Percentiles rank a stretch among this genome's conserved stretches.
phyloP scores from a whole-genome alignment of 192 early-diverging fungal species.

The Geranomyces variabilis region DNA sequence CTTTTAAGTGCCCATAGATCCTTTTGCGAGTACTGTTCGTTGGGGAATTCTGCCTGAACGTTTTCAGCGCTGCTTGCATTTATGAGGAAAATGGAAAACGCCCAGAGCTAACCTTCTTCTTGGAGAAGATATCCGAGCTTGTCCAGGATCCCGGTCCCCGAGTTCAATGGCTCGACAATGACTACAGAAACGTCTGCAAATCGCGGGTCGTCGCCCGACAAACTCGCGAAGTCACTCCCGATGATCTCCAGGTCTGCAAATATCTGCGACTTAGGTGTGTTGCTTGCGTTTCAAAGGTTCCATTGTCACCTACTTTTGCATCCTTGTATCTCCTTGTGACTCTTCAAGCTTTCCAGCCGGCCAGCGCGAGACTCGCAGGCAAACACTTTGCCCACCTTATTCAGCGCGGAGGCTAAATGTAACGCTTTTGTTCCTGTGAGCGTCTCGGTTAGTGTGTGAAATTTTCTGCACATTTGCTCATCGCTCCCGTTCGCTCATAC shows the following conservation, averaged over 20 bases:
- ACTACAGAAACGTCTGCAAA: constrained; percentile 65
- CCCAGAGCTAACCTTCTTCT: constrained; percentile 45
- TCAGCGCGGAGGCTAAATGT: constrained; percentile 82
- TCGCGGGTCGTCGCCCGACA: constrained; percentile 21
- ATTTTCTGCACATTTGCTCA: too few relatives aligned
- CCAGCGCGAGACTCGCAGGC: constrained; percentile 82
- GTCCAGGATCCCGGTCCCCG: constrained; percentile 87
- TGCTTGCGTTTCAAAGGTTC: too few relatives aligned
- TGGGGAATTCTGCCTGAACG: constrained; percentile 67
- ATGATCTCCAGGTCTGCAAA: constrained; percentile 39
- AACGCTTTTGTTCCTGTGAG: constrained; percentile 79
- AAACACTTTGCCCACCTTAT: constrained; percentile 76
- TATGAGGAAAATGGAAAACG: not conserved
- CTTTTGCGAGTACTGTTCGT: constrained; percentile 51
- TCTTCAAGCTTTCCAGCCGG: constrained; percentile 73
- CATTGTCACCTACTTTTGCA: constrained; percentile 59
- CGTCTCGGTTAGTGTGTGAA: too few relatives aligned
- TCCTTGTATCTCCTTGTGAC: constrained; percentile 67
- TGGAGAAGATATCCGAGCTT: constrained; percentile 84
- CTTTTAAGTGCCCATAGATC: constrained; percentile 49
- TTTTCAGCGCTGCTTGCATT: too few relatives aligned
- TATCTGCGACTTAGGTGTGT: too few relatives aligned
- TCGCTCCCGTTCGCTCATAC: constrained; percentile 36
- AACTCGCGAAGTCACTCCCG: constrained; percentile 11
- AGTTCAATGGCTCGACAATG: constrained; percentile 87